A percentile compares a stretch with the other conserved stretches of the same genome.
phyloP scores from a whole-genome alignment of 208 protist species.

The Trypanosoma caninum region DNA sequence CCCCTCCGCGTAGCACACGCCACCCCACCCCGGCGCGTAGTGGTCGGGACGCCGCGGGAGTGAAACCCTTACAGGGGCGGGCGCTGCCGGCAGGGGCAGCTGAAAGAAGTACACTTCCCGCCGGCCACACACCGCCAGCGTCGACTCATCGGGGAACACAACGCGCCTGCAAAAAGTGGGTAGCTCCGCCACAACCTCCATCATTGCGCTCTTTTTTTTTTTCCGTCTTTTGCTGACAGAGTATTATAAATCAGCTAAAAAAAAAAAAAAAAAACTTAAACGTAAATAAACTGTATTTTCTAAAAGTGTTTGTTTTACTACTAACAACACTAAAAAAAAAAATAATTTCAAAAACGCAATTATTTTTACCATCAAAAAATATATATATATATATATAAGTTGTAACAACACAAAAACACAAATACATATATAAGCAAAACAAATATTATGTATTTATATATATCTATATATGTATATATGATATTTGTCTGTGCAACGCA shows the following conservation, averaged over 20 bases:
- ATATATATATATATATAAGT: not conserved
- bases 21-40: conserved; percentile 43
- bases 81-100: not conserved
- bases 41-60: not conserved
- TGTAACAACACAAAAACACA: not conserved
- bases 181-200: conserved; percentile 37
- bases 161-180: conserved; percentile 45
- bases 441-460: too few relatives aligned
- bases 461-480: not conserved
- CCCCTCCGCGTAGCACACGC: conserved; percentile 13
- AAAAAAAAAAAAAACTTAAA: conserved; percentile 8
- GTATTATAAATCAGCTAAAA: too few relatives aligned
- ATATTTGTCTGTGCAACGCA: not conserved
- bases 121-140: conserved; percentile 39
- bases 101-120: conserved; percentile 33
- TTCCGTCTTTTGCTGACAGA: not conserved
- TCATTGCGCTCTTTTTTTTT: conserved; percentile 17
- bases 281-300: too few relatives aligned
- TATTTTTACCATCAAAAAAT: not conserved
- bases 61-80: not conserved
- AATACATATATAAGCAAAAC: conserved; percentile 13
- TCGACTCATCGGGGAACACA: conserved; percentile 24
- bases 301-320: not conserved
- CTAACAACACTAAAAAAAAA: not conserved
- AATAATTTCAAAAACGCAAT: not conserved